Base-by-base conservation (phyloP, 495 filamentous ascomycete genomes). In the Tricharina praecox region DNA sequence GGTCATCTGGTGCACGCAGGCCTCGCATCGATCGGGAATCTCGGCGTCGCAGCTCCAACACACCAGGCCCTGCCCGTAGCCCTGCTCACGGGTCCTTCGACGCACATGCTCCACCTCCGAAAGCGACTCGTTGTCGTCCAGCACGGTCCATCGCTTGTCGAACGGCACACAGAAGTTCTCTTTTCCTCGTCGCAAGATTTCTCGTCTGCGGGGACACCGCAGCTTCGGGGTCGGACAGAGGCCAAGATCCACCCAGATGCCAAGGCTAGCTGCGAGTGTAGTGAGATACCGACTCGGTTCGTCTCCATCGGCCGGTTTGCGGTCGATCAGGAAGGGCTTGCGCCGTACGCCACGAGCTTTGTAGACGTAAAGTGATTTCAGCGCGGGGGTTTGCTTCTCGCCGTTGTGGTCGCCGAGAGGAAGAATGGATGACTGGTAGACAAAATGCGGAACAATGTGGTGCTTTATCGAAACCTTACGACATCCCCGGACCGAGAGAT, bases 381-480 rank as follows among this genome's bases (percentile, higher is more conserved):
- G 57, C 23, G 51, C 58, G 21, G 58, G 59, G 23, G 46, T 56
- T 18, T 49, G 57, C 30, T 54, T 40, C 21, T 39, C 19, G 19
- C 10, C 19, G 9, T 19, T 21, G 13, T 13, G 41, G 2, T 10
- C 30, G 3, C 43, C 15, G 13, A 53, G 38, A 18, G 57, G 57
- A 24, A 53, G 49, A 38, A 61, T 58, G 36, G 48, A 51, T 23
- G 56, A 49, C 41, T 61, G 58, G 32, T 60, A 60, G 18, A 61
- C 58, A 33, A 61, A 58, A 21, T 61, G 60, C 16, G 58, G 58
- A 15, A 61, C 58, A 41, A 61, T 61, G 33, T 61, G 58, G 7
- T 61, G 58, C n/a, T 61, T 61, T 42, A 61, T 61, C 23, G 57
- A 60, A 20, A 61, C 58, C 20, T 61, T 61, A 37, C 58, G 45